Percentiles rank a stretch among this genome's conserved stretches.
Evolutionary conservation across 768 basidiomycete species (phyloP).

Genomic region (Clathrus columnatus): DNA sequence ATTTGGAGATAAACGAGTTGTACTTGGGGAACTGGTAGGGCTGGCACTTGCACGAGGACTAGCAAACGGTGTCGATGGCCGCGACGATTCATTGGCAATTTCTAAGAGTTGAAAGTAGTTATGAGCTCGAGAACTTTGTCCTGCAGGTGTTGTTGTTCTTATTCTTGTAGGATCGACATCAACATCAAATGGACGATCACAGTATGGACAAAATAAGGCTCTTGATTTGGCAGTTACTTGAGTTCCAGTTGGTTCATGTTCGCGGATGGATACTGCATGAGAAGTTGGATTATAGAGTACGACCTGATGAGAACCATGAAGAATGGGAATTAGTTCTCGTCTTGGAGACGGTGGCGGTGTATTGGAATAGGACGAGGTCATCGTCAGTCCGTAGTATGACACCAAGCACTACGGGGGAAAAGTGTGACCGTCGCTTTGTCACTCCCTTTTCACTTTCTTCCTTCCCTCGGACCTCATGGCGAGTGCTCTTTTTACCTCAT

Average conservation of each 20-base stretch:
- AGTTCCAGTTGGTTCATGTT: constrained; percentile 8
- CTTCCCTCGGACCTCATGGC: neutral
- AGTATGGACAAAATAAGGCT: constrained; percentile 54
- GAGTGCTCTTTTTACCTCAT: neutral
- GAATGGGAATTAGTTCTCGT: constrained; percentile 38
- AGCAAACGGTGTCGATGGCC: constrained; percentile 21
- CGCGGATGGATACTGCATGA: constrained; percentile 66
- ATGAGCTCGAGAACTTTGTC: constrained; percentile 51
- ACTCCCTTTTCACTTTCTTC: too few species aligned
- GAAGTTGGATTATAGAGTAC: constrained; percentile 83
- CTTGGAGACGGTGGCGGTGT: neutral
- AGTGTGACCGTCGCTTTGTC: neutral
- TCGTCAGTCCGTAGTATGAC: too few species aligned
- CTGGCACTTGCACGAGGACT: constrained; percentile 7
- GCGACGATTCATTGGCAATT: constrained; percentile 51
- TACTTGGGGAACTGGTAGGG: too few species aligned
- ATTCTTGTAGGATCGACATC: constrained; percentile 14
- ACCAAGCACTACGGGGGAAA: too few species aligned
- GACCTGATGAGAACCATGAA: constrained; percentile 77
- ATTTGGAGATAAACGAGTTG: neutral
- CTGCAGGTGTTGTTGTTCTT: too few species aligned
- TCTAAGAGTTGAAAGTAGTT: constrained; percentile 79
- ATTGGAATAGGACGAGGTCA: neutral
- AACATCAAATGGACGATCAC: constrained; percentile 45
- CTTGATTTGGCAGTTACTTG: constrained; percentile 13